Percentiles rank a stretch among this genome's conserved stretches.
Conservation (phyloP, 192 early-diverging fungal species). For the Linnemannia zychae region DNA sequence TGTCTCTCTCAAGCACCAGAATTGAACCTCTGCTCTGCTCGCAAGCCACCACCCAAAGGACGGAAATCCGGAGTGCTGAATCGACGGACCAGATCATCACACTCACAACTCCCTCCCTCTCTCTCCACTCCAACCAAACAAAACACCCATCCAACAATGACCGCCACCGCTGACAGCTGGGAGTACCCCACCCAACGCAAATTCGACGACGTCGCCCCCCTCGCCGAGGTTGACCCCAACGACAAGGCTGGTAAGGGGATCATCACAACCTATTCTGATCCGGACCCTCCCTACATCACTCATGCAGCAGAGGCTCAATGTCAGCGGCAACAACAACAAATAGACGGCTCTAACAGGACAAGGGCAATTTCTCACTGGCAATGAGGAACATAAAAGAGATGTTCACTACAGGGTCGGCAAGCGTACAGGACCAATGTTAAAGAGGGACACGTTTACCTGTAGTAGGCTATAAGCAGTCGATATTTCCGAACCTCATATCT, state of each 20-base stretch:
- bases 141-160: conserved; percentile 14
- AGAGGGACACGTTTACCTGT: neutral
- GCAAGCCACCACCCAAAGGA: neutral
- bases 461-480: neutral
- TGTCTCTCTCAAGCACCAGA: neutral
- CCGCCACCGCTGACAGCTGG: conserved; percentile 55
- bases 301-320: neutral
- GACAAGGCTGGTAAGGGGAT: conserved; percentile 57
- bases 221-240: conserved; percentile 50
- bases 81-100: conserved; percentile 1
- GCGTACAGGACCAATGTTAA: neutral
- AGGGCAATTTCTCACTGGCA: neutral
- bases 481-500: neutral
- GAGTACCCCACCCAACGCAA: conserved; percentile 57
- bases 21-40: too few relatives aligned
- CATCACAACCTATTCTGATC: conserved; percentile 3
- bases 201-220: conserved; percentile 54
- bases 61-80: conserved; percentile 9
- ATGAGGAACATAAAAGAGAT: neutral
- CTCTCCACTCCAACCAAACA: conserved; percentile 26
- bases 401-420: neutral
- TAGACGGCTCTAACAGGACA: neutral
- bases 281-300: neutral
- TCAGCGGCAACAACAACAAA: neutral
- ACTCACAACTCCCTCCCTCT: neutral